Percentiles rank a stretch among this genome's conserved stretches.
Conservation (phyloP, 495 filamentous ascomycete species). For the Penicillium subrubescens region DNA sequence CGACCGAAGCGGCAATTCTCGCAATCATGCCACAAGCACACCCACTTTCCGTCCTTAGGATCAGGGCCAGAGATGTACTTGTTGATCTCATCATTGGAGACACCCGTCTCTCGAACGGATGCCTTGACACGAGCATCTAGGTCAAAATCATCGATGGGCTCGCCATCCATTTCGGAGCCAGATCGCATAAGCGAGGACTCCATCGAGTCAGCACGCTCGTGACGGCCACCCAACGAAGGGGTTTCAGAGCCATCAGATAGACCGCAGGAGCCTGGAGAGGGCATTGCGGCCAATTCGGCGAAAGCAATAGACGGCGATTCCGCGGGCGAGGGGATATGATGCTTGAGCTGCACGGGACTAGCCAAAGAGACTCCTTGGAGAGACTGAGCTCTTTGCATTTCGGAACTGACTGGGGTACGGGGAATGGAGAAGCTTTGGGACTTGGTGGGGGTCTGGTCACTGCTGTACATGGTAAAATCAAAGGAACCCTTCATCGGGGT, state of each 20-base stretch:
- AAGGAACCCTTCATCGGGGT: constrained; percentile 49
- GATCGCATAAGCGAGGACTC: constrained; percentile 35
- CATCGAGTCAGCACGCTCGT: constrained; percentile 10
- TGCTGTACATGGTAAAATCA: constrained; percentile 41
- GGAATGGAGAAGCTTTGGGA: constrained; percentile 37
- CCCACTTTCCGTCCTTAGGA: constrained; percentile 72
- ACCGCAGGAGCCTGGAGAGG: constrained; percentile 33
- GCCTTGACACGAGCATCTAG: constrained; percentile 52
- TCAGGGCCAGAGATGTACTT: constrained; percentile 82
- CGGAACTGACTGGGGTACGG: constrained; percentile 37
- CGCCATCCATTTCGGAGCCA: constrained; percentile 37
- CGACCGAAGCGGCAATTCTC: constrained; percentile 76
- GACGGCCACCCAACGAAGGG: constrained; percentile 23
- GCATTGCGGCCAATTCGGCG: constrained; percentile 50
- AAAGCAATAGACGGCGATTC: constrained; percentile 50
- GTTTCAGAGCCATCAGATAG: constrained; percentile 33
- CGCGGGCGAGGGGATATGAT: constrained; percentile 53
- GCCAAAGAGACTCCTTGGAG: constrained; percentile 44
- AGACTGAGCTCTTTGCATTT: constrained; percentile 53
- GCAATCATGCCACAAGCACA: constrained; percentile 80
- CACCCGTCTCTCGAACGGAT: constrained; percentile 69
- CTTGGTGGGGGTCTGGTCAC: constrained; percentile 39
- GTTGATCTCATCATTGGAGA: constrained; percentile 84
- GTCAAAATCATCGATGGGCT: constrained; percentile 48
- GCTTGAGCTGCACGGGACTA: constrained; percentile 37